phyloP scores from a whole-genome alignment of 2,329 filamentous ascomycete species.

The Fusarium burgessii region DNA sequence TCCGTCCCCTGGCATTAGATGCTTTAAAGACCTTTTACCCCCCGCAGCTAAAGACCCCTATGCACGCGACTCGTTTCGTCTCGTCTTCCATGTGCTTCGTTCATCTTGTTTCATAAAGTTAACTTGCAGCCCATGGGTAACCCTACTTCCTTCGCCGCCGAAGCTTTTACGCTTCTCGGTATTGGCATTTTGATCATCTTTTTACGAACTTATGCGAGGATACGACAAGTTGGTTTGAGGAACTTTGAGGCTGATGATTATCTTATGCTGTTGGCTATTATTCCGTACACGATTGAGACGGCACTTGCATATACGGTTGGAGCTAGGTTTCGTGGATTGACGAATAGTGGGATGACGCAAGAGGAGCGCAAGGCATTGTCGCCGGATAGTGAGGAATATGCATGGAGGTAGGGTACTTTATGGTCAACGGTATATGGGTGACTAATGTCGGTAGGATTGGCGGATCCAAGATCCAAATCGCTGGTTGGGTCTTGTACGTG shows the following conservation, averaged over 20 bases:
- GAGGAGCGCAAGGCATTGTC: conserved; percentile 57
- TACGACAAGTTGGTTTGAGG: conserved; percentile 53
- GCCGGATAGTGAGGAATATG: conserved; percentile 56
- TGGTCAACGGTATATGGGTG: background rate
- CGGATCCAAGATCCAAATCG: conserved; percentile 65
- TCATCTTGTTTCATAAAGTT: background rate
- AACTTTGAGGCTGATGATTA: conserved; percentile 63
- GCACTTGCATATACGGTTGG: conserved; percentile 53
- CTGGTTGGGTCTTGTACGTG: conserved; percentile 64
- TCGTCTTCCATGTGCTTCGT: background rate
- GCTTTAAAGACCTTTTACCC: background rate
- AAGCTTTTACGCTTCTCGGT: conserved; percentile 58
- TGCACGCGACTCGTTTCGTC: background rate
- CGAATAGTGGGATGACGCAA: conserved; percentile 64
- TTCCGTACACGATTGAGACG: conserved; percentile 46
- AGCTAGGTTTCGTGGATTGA: conserved; percentile 55
- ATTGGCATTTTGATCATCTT: conserved; percentile 61
- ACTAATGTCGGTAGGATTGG: conserved; percentile 53
- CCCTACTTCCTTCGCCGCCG: conserved; percentile 32
- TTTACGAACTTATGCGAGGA: conserved; percentile 62
- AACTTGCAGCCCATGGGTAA: conserved; percentile 3
- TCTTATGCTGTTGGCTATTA: conserved; percentile 46
- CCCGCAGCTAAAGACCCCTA: background rate
- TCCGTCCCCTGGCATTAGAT: too few species aligned
- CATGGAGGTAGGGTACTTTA: conserved; percentile 32